phyloP scores from a whole-genome alignment of 176 grass and related monocot species.

The Chrysopogon serrulatus region DNA sequence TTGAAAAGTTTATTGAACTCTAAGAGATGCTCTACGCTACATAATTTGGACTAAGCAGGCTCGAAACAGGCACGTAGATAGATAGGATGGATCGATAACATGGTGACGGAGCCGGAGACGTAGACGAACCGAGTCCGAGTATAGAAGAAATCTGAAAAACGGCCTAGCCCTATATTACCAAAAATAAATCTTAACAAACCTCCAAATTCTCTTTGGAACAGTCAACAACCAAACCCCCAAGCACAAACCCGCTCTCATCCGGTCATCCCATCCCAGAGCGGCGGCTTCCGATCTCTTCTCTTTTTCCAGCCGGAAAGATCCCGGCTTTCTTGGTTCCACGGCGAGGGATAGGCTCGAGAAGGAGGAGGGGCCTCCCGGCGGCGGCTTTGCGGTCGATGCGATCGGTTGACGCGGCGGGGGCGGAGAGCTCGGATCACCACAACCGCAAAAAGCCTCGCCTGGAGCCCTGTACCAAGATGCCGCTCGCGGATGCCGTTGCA shows the following conservation, averaged over 20 bases:
- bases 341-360: conserved; percentile 9
- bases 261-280: background rate
- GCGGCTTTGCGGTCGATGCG: conserved; percentile 58
- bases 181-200: conserved; percentile 3
- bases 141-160: background rate
- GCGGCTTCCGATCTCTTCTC: conserved; percentile 21
- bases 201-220: conserved; percentile 26
- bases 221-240: conserved; percentile 9
- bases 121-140: too few species aligned
- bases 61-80: too few species aligned
- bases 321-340: background rate
- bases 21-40: too few species aligned
- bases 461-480: conserved; percentile 33
- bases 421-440: conserved; percentile 45
- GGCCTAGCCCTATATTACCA: background rate
- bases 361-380: background rate
- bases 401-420: conserved; percentile 45
- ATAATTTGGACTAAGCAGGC: too few species aligned
- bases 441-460: conserved; percentile 61
- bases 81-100: too few species aligned
- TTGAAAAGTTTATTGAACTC: too few species aligned
- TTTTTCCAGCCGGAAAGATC: conserved; percentile 13
- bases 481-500: conserved; percentile 40
- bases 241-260: conserved; percentile 9
- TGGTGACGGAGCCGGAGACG: too few species aligned